Evolutionary conservation across 108 stramenopile species (phyloP), one percentile per base, ranked within the genome.

Genomic region (Nitzschia sp.): DNA sequence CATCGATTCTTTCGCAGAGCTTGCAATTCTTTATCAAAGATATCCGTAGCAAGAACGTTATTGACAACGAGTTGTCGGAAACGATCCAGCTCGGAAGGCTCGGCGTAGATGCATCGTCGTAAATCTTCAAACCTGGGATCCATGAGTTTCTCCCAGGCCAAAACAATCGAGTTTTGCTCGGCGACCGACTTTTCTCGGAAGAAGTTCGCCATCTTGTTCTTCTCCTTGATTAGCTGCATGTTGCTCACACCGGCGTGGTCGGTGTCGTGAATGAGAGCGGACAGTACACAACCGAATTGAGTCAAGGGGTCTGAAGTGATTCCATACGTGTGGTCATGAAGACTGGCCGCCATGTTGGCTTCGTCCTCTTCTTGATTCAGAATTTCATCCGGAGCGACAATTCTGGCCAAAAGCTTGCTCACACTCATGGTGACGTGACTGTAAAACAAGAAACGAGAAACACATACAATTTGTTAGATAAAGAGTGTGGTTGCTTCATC

Each of bases 211-310:
- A 82, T 19, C 17, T 63, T 56, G 30, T 57, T 35, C 13, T 73
- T 45, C 34, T 86, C 81, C 45, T 80, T 79, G 57, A 77, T 68
- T 28, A 86, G 65, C 44, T 71, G 76, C 11, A 71, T 63, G 65
- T 86, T 86, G 13, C 79, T 50, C n/a, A 86, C 70, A 13, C 85
- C 85, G 21, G 64, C 56, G 60, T 86, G 85, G 46, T 86, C 85
- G 29, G 80, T 80, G 69, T 86, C 85, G 57, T 86, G 85, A 26
- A 86, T 73, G 29, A 86, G 66, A n/a, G 85, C 82, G 2, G 82
- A 67, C 26, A 83, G 72, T 2, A 83, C 75, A 33, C 69, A 31
- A 13, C 80, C 81, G 56, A 86, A 80, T 52, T 81, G 85, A 3
- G 82, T 80, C 57, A 86, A 27, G 3, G 80, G 82, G 66, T 83